A percentile compares a stretch with the other conserved stretches of the same genome.
These are phyloP conservation scores for Colletotrichum ledebouriae DNA, from an alignment of 2,329 filamentous ascomycete species.

Conservation along the genomic window DNA sequence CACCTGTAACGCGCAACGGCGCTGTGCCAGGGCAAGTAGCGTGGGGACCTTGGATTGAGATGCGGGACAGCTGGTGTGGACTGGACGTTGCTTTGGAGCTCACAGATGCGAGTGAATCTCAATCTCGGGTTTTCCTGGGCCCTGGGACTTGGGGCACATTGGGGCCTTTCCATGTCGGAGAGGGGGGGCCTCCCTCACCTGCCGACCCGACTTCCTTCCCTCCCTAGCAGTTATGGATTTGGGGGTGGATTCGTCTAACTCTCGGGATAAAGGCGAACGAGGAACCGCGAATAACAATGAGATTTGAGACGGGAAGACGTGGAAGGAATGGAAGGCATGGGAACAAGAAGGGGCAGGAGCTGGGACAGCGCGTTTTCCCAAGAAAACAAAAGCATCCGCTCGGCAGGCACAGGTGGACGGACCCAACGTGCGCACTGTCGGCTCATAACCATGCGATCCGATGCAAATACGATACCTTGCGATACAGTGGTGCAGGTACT, in stretches of 20 bases:
- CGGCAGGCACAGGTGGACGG: constrained; percentile 31
- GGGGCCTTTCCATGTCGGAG: constrained; percentile 3
- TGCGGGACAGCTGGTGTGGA: constrained; percentile 9
- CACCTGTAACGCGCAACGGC: background rate
- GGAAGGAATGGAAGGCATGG: constrained; percentile 12
- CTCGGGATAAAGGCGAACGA: constrained; percentile 36
- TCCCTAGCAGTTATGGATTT: constrained; percentile 9
- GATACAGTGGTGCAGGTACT: constrained; percentile 35
- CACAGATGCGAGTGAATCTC: constrained; percentile 17
- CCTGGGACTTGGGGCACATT: constrained; percentile 13
- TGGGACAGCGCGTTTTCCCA: constrained; percentile 9
- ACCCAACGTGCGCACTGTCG: constrained; percentile 2
- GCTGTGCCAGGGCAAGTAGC: constrained; percentile 6
- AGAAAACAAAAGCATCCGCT: constrained; percentile 17
- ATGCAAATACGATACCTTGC: constrained; percentile 22
- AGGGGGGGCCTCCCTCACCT: background rate
- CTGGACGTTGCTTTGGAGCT: background rate
- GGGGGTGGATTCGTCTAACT: constrained; percentile 31
- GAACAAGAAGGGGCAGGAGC: background rate
- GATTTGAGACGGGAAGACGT: constrained; percentile 16
- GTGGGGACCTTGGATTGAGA: constrained; percentile 11
- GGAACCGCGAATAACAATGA: constrained; percentile 9
- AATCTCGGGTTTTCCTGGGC: constrained; percentile 17
- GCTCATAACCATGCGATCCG: constrained; percentile 11
- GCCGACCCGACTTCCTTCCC: constrained; percentile 8